Evolutionary conservation across 2,329 filamentous ascomycete genomes (phyloP), one percentile per base, ranked within the genome.

Genomic region (Colletotrichum coccodes): DNA sequence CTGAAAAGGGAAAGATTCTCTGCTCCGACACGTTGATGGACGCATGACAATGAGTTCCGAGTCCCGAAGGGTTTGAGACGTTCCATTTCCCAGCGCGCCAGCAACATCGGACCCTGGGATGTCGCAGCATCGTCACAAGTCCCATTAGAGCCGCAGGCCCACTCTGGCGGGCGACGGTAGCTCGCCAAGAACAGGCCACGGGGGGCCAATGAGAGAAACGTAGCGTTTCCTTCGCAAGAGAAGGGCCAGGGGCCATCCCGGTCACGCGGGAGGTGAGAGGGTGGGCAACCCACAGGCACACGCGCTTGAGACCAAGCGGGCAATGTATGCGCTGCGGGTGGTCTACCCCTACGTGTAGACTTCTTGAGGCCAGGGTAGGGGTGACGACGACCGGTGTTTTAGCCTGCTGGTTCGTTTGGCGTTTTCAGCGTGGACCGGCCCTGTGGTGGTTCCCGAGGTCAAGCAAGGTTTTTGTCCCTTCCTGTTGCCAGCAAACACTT

Each of bases 121-220:
- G 66, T 65, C 61, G 61, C 66, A 65, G 66, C 42, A 57, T 38
- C 62, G 61, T 69, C 62, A 60, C 61, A 69, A 66, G 28, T 67
- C n/a, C 8, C 46, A 49, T 8, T 23, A 42, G 60, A 68, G 65
- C 65, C 65, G 47, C 60, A 68, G 30, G 32, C 18, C 21, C 21
- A 18, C 7, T 7, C 32, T 30, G n/a, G 34, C 12, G 21, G 28
- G n/a, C 49, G n/a, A 28, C 34, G 36, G 59, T 34, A 54, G n/a
- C 56, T 34, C 21, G 56, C 30, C 28, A 42, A n/a, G 18, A 23
- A 21, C 16, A 42, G 21, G 50, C 23, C 26, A 21, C 12, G 4
- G 23, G 2, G 14, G 49, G 8, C 62, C 54, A 67, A 61, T 67
- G 49, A 40, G 62, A 60, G 62, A 56, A 36, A 28, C 21, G 12